Conservation (phyloP, 257 asterid genomes). For the Solanum tarapatanum region DNA sequence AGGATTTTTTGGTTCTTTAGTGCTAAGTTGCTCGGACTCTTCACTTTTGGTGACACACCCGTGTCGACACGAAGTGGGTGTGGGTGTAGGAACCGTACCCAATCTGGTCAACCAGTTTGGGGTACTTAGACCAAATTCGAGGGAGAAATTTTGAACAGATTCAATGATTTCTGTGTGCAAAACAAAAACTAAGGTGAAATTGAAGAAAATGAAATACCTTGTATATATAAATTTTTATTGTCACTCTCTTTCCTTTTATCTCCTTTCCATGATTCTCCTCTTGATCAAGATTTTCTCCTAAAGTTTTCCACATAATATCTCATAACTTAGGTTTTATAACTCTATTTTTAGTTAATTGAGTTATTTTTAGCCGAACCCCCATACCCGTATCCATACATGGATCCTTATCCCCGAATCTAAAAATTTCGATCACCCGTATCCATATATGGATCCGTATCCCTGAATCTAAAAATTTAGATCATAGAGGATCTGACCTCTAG, state of each 20-base stretch:
- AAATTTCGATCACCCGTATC: no score
- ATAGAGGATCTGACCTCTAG: neutral
- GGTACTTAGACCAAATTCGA: no score
- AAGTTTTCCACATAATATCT: neutral
- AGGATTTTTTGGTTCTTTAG: neutral
- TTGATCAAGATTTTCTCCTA: neutral
- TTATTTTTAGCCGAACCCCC: neutral
- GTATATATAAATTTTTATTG: neutral
- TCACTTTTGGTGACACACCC: neutral
- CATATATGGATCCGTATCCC: neutral
- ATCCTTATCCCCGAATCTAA: no score
- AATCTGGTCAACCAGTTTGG: neutral
- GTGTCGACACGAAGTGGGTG: neutral
- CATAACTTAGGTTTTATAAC: neutral
- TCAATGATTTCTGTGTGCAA: neutral
- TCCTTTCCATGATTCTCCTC: neutral
- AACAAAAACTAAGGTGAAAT: neutral
- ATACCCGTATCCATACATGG: neutral
- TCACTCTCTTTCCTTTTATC: neutral
- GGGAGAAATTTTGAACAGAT: neutral
- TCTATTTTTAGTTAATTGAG: neutral
- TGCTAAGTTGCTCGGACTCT: neutral
- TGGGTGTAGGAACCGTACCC: neutral
- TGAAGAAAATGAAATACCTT: neutral
- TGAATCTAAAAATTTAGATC: neutral